These are phyloP conservation scores for Fusarium sp. DNA, from an alignment of 2,329 filamentous ascomycete genomes.

Conservation along the genomic window DNA sequence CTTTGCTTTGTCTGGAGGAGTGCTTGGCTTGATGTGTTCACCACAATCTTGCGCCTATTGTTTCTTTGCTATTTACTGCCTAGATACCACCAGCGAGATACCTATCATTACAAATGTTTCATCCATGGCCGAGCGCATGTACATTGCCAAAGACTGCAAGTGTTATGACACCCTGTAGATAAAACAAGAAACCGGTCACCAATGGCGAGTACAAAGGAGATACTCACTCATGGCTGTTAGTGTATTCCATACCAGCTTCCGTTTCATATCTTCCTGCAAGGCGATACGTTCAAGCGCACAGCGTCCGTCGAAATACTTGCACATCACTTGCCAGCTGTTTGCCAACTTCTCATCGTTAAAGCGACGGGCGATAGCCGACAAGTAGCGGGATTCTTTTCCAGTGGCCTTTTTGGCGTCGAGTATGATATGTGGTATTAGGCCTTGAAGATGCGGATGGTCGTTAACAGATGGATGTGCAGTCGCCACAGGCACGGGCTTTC, in stretches of 20 bases:
- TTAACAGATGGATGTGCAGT: constrained; percentile 70
- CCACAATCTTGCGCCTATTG: constrained; percentile 43
- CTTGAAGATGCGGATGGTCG: constrained; percentile 67
- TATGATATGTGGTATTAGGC: constrained; percentile 74
- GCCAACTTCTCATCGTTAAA: constrained; percentile 69
- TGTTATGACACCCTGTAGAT: neutral
- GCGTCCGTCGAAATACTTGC: constrained; percentile 89
- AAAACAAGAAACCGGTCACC: constrained; percentile 59
- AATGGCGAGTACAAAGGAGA: constrained; percentile 75
- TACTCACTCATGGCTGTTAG: constrained; percentile 75
- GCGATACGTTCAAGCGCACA: constrained; percentile 88
- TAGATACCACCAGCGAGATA: constrained; percentile 48
- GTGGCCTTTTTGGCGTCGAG: constrained; percentile 83
- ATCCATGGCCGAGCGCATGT: constrained; percentile 13
- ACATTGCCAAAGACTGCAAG: neutral
- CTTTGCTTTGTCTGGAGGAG: constrained; percentile 30
- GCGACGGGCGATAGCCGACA: constrained; percentile 69
- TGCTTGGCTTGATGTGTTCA: constrained; percentile 43
- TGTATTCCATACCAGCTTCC: constrained; percentile 81
- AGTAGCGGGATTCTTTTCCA: constrained; percentile 79
- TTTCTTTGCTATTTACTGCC: constrained; percentile 46
- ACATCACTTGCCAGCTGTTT: constrained; percentile 77
- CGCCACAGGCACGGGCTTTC: constrained; percentile 60
- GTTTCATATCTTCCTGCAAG: constrained; percentile 85
- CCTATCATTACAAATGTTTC: constrained; percentile 33